Percentiles rank a stretch among this genome's conserved stretches.
Evolutionary conservation across 2,329 filamentous ascomycete genomes (phyloP).

Genomic region (Hawksworthiomyces lignivorus): DNA sequence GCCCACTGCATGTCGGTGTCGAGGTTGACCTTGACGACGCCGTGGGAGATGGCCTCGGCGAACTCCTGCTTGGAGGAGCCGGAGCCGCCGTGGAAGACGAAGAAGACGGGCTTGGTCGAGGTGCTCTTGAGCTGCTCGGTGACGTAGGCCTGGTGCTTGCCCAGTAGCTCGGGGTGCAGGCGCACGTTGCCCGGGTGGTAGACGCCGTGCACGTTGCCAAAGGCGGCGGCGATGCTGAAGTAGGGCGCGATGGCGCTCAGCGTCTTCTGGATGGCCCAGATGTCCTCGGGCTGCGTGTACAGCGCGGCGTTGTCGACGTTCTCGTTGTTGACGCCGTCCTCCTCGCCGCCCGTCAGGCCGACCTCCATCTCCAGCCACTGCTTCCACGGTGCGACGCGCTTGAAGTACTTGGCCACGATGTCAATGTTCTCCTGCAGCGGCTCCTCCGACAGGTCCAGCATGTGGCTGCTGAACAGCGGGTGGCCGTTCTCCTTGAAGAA

Average conservation of each 20-base stretch:
- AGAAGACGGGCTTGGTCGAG: slow-evolving; percentile 90
- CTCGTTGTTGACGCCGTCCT: slow-evolving; percentile 80
- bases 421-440: slow-evolving; percentile 81
- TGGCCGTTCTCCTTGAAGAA: slow-evolving; percentile 92
- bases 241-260: slow-evolving; percentile 82
- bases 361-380: slow-evolving; percentile 99
- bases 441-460: slow-evolving; percentile 98
- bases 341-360: slow-evolving; percentile 63
- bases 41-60: slow-evolving; percentile 77
- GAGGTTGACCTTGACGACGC: slow-evolving; percentile 99
- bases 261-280: slow-evolving; percentile 82
- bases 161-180: slow-evolving; percentile 89
- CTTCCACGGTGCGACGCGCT: slow-evolving; percentile 93
- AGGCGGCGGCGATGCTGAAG: slow-evolving; percentile 97
- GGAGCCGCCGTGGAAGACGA: slow-evolving; percentile 98
- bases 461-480: slow-evolving; percentile 87
- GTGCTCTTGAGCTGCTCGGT: slow-evolving; percentile 65
- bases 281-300: slow-evolving; percentile 97
- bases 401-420: slow-evolving; percentile 87
- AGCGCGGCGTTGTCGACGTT: slow-evolving; percentile 92
- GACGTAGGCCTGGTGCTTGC: slow-evolving; percentile 93
- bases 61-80: slow-evolving; percentile 89
- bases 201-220: slow-evolving; percentile 98
- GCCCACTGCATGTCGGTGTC: slow-evolving; percentile 97
- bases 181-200: slow-evolving; percentile 77